Evolutionary conservation across 495 filamentous ascomycete species (phyloP), one percentile per base, ranked within the genome.

Genomic region (Talaromyces trachyspermus): DNA sequence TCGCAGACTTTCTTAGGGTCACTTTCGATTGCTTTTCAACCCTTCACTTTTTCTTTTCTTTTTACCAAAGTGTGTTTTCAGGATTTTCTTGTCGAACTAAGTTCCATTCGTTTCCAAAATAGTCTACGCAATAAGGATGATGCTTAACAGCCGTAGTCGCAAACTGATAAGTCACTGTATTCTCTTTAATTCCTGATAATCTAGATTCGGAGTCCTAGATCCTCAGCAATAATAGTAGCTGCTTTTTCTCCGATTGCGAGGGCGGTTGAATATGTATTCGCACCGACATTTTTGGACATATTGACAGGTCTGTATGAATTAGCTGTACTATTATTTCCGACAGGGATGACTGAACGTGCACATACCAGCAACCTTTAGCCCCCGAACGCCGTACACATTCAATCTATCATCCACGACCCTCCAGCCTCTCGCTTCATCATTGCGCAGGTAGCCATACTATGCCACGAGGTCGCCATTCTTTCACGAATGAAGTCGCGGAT

Each of bases 391-490:
- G 47, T 79, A 65, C 9, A 80, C 75, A 32, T 44, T 30, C 8
- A 44, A 26, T 12, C 32, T 27, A 23, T 56, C 52, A 46, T 75
- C 74, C 2, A 78, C 75, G 12, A 79, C 76, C 77, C 76, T n/a
- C 64, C 62, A 27, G 59, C 36, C 29, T 61, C 54, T 5, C 45
- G 35, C 5, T 68, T 67, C 27, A 63, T 63, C 69, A 75, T 76
- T 55, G 67, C 68, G 6, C 62, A 65, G 30, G 72, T 79, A 19
- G 74, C 73, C 36, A 78, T 50, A 17, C 62, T 62, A 49, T 78
- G 74, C 72, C 72, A 76, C 1, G 72, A 72, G 4, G 72, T 73
- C 38, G 54, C 50, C 15, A 76, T 42, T 22, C 66, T 69, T 49
- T 68, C 63, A 15, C 73, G 59, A 37, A 78, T 18, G 53, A 57